These are phyloP conservation scores for Aegilops longissima DNA, from an alignment of 176 grass and related monocot genomes.

Conservation along the genomic window DNA sequence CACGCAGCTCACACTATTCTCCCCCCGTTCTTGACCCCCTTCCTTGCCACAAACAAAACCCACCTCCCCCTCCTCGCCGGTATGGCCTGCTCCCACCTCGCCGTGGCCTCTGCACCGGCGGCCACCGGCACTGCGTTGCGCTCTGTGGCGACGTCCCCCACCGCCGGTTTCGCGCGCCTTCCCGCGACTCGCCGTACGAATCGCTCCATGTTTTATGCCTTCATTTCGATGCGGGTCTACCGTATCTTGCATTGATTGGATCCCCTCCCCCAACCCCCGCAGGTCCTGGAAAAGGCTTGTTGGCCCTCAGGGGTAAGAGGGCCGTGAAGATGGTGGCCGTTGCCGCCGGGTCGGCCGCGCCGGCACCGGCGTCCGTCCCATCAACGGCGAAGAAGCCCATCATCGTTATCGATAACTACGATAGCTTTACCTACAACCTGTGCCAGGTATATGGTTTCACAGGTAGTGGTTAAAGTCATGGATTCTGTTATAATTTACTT, in stretches of 20 bases:
- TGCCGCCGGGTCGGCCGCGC: constrained; percentile 10
- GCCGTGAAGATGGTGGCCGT: neutral
- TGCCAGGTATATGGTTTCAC: constrained; percentile 69
- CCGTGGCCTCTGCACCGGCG: neutral
- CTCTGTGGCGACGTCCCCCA: neutral
- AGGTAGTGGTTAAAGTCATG: neutral
- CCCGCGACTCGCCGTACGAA: constrained; percentile 33
- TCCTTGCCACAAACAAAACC: neutral
- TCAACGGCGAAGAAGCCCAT: constrained; percentile 52
- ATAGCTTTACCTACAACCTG: constrained; percentile 96
- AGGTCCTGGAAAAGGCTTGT: neutral
- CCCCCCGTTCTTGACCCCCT: neutral
- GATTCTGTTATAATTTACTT: neutral
- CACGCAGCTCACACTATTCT: neutral
- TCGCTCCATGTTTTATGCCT: neutral
- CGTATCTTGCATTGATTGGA: neutral
- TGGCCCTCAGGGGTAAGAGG: neutral
- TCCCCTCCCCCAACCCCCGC: neutral
- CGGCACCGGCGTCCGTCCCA: neutral
- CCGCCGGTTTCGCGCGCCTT: neutral
- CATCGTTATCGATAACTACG: constrained; percentile 94
- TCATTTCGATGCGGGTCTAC: neutral
- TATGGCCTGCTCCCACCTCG: constrained; percentile 42
- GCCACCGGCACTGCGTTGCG: neutral
- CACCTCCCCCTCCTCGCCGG: neutral